Evolutionary conservation across 2,329 filamentous ascomycete genomes (phyloP), one percentile per base, ranked within the genome.

Genomic region (Cercospora janseana): DNA sequence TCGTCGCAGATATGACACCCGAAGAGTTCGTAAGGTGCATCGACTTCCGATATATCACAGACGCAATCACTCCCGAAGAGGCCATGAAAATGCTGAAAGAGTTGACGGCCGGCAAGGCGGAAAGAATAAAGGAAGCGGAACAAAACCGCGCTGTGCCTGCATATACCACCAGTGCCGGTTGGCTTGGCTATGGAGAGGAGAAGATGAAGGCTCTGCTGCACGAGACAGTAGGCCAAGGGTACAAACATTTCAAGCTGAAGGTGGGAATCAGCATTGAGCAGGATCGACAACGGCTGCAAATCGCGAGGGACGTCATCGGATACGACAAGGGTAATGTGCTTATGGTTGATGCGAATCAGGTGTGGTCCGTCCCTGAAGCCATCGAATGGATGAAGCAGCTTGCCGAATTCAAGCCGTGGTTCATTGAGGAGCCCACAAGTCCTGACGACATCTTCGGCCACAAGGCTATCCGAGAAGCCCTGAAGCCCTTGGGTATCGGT

Each of bases 331-430:
- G 85, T 52, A 92, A 92, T 69, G 79, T 92, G 45, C 78, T 95
- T 61, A 95, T 95, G 89, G 85, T 94, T 9, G 89, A 95, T 72
- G 89, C 89, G 44, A 95, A 95, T 73, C 90, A 95, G 75, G 79
- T 80, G 52, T 95, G 89, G 89, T 88, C 85, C 43, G 89, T 95
- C 27, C 88, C 88, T 1, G 88, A 95, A 72, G 89, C 90, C 6
- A 89, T 95, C 61, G 81, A 80, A 55, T 89, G 92, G 75, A 94
- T 95, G 88, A 79, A 84, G 65, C 71, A 88, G 65, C 82, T 95
- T 38, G 80, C 80, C 49, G 83, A 90, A 62, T 95, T 90, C 75
- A 86, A 87, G 76, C 87, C 87, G 6, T 93, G 88, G 87, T 61
- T 61, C 74, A 95, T 95, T 66, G 90, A 95, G 74, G 90, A 95